Base-by-base conservation (phyloP, 2,329 filamentous ascomycete species). In the Diaporthe caulivora region DNA sequence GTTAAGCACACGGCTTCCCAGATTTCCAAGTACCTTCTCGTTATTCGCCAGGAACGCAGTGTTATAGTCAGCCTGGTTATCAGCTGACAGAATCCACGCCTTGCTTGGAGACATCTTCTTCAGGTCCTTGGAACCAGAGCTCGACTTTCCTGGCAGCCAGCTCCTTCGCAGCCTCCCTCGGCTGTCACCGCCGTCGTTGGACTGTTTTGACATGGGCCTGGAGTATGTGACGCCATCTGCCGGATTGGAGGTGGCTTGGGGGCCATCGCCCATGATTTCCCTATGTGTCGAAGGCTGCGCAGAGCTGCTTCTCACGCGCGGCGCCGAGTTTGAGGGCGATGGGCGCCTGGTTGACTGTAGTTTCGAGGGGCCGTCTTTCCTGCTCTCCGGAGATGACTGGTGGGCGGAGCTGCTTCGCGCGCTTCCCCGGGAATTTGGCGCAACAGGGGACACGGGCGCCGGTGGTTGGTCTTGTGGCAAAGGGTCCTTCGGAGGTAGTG, bases 71-170 rank as follows among this genome's bases (percentile, higher is more conserved):
- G 84, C 84, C 26, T 83, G 84, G 55, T 82, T 83, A 67, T 87
- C 87, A 10, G 88, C 86, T 2, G 86, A 83, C 76, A 91, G 82
- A 51, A 92, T 83, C 90, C 90, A 92, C 3, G 89, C 87, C 17
- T 75, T 75, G 40, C 70, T 67, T 53, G 67, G 44, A 26, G 71
- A 49, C 71, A 69, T 75, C 68, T 75, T 75, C 24, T 73, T 78
- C 71, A 80, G 60, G 40, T 85, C 82, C 31, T 79, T 78, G 8
- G 89, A 90, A 72, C 85, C 86, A 17, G 88, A 87, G 67, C 88
- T 85, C 40, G 88, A 89, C 72, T 87, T 81, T 29, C 88, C 87
- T 0, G 87, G 86, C 58, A 91, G 81, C 87, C 87, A 91, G 76
- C 87, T 90, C 78, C 83, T 85, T 37, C 88, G 84, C n/a, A 87